Evolutionary conservation across 2,329 filamentous ascomycete species (phyloP).

Genomic region (Aspergillus viridinutans): DNA sequence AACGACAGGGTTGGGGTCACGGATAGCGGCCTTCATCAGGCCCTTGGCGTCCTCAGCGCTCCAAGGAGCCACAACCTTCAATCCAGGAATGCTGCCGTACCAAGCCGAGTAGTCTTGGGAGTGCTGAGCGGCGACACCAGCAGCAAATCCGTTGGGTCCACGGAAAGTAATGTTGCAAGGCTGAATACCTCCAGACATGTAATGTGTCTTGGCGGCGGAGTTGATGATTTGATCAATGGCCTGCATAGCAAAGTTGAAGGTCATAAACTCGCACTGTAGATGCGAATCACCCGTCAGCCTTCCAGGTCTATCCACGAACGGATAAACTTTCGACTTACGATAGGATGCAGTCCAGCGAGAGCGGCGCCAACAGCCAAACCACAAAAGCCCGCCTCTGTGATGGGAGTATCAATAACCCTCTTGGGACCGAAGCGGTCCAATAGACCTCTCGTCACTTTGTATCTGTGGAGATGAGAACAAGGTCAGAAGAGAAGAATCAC

Average conservation of each 20-base stretch:
- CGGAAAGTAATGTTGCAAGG: slow-evolving; percentile 99
- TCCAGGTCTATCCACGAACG: background rate
- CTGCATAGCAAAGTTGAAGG: slow-evolving; percentile 99
- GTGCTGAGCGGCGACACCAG: slow-evolving; percentile 95
- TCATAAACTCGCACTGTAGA: slow-evolving; percentile 95
- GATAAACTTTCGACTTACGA: slow-evolving; percentile 59
- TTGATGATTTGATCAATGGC: slow-evolving; percentile 99
- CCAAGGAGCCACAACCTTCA: slow-evolving; percentile 96
- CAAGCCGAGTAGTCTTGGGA: slow-evolving; percentile 98
- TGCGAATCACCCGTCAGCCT: slow-evolving; percentile 2
- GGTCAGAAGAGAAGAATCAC: slow-evolving; percentile 33
- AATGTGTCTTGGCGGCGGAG: slow-evolving; percentile 97
- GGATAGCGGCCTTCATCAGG: slow-evolving; percentile 93
- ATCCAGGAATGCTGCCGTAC: slow-evolving; percentile 96
- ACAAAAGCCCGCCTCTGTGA: slow-evolving; percentile 93
- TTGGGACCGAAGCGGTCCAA: slow-evolving; percentile 96
- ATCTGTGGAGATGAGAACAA: slow-evolving; percentile 46
- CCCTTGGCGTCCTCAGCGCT: slow-evolving; percentile 98
- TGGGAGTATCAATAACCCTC: slow-evolving; percentile 96
- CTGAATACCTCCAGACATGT: slow-evolving; percentile 99
- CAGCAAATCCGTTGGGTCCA: slow-evolving; percentile 94
- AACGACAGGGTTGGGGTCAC: slow-evolving; percentile 95
- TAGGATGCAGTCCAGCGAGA: slow-evolving; percentile 86
- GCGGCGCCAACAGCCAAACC: slow-evolving; percentile 94
- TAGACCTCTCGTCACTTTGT: slow-evolving; percentile 98